Base-by-base conservation (phyloP, 768 basidiomycete species). In the Chalciporus piperatus region DNA sequence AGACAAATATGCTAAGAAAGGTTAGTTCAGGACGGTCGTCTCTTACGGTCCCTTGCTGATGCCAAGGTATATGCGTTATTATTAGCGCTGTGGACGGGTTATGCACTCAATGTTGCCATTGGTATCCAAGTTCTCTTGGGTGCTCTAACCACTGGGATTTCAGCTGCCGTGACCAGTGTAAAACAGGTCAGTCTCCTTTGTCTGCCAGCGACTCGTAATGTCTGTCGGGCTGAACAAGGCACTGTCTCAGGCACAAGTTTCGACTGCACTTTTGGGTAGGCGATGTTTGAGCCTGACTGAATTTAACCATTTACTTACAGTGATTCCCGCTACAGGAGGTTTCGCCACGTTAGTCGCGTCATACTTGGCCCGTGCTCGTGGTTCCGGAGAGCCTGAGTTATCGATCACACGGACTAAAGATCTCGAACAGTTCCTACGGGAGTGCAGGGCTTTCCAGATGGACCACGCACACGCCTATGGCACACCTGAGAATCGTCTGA, bases 311-410 rank as follows among this genome's bases (percentile, higher is more conserved):
- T 42, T 47, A 25, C n/a, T n/a, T n/a, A n/a, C n/a, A n/a, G n/a
- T n/a, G n/a, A 57, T 16, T 16, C 27, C 37, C 7, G 17, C 19
- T 47, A 0, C 16, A 82, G 84, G 88, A 28, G 87, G 82, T n/a
- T 50, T 85, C 11, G 67, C 86, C 4, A 90, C 87, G 0, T 19
- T 89, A 17, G 76, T 84, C 13, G 86, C 87, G 16, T 84, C 86
- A 2, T 89, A 85, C 65, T 74, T 90, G 22, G 88, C 87, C 3
- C 80, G 83, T 12, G 75, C 79, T 22, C 80, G 86, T 23, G 85
- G 86, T 11, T 82, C 85, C 0, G 79, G 79, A 33, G 87, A 89
- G 57, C 88, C 88, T 2, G 84, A 89, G 54, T 46, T 76, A n/a
- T 85, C 84, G 0, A 72, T 75, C 27, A 63, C 70, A 3, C 77